Conservation (phyloP, 2,329 filamentous ascomycete genomes). For the Nigrospora osmanthi region DNA sequence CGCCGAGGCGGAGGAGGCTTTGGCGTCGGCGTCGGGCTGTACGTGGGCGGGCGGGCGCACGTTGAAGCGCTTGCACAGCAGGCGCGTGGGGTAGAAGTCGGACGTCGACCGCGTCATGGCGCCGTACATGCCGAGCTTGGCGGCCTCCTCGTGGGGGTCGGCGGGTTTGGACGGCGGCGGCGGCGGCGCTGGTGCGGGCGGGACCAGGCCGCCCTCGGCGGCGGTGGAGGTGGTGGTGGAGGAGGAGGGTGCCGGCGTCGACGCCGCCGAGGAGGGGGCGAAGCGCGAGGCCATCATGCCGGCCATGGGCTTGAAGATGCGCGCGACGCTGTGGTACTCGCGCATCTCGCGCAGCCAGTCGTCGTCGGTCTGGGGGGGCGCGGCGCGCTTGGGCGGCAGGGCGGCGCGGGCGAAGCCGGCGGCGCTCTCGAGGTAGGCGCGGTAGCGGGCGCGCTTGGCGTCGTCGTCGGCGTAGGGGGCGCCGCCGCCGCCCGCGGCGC, state of each 20-base stretch:
- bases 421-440: constrained; percentile 70
- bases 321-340: constrained; percentile 60
- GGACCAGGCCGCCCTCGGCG: background rate
- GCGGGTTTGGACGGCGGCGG: constrained; percentile 44
- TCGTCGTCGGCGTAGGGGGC: constrained; percentile 82
- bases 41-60: constrained; percentile 70
- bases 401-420: constrained; percentile 54
- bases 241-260: background rate
- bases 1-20: constrained; percentile 1
- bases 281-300: constrained; percentile 92
- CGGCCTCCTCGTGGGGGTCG: constrained; percentile 79
- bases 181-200: constrained; percentile 14
- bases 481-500: constrained; percentile 50
- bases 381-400: constrained; percentile 35
- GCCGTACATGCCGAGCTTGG: constrained; percentile 88
- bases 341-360: constrained; percentile 75
- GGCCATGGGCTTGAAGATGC: constrained; percentile 84
- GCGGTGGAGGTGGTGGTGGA: background rate
- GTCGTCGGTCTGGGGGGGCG: constrained; percentile 43
- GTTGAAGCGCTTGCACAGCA: constrained; percentile 93
- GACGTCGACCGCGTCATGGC: constrained; percentile 67
- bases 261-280: constrained; percentile 47
- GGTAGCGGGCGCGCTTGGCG: constrained; percentile 72
- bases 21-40: constrained; percentile 31
- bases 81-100: constrained; percentile 70